Evolutionary conservation across 257 asterid species (phyloP).

Genomic region (Hygrophila difformis): DNA sequence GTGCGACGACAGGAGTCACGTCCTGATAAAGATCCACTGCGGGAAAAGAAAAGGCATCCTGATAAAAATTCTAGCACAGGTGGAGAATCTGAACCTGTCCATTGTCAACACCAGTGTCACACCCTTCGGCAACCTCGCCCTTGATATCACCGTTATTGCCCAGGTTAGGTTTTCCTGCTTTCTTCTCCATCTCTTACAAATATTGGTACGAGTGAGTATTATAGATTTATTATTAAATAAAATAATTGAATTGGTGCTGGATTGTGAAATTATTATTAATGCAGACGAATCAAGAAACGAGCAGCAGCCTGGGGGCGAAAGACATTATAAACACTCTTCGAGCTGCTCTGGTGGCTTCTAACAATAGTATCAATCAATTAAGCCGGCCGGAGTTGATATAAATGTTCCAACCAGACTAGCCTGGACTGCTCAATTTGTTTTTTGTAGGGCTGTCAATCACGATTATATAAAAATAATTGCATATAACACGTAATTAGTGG

Average conservation of each 20-base stretch:
- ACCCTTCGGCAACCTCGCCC: slow-evolving; percentile 26
- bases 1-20: slow-evolving; percentile 21
- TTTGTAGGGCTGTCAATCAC: no score
- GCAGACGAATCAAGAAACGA: slow-evolving; percentile 16
- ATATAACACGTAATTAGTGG: no score
- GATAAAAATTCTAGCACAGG: slow-evolving; percentile 19
- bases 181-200: no score
- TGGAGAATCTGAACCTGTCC: slow-evolving; percentile 32
- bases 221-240: no score
- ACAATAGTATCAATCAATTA: no score
- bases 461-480: no score
- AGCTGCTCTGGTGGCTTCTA: slow-evolving; percentile 15
- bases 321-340: slow-evolving; percentile 17
- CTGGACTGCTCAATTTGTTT: no score
- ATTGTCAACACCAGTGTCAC: slow-evolving; percentile 24
- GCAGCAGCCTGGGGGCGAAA: neutral
- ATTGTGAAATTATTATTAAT: no score
- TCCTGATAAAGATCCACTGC: slow-evolving; percentile 31
- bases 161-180: slow-evolving; percentile 15
- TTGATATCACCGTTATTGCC: slow-evolving; percentile 33
- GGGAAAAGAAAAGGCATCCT: slow-evolving; percentile 27
- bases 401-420: no score
- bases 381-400: no score
- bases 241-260: no score
- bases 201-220: no score